These are phyloP conservation scores for Saccharomycopsis selenospora DNA, from an alignment of 805 yeast species.

Conservation along the genomic window DNA sequence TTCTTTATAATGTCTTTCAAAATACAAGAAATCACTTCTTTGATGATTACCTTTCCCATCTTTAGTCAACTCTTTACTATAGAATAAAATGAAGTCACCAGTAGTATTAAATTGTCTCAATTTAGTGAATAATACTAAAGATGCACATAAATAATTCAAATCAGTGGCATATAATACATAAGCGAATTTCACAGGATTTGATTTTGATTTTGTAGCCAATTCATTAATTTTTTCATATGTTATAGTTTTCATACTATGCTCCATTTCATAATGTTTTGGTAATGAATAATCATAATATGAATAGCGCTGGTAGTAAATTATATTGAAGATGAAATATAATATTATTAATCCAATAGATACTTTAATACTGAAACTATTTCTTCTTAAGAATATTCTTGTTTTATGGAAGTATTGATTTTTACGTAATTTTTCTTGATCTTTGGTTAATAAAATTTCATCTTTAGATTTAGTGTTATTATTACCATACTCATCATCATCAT, in stretches of 20 bases:
- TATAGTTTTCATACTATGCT: not conserved
- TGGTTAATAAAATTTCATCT: not conserved
- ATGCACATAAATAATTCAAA: constrained; percentile 42
- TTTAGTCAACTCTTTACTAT: constrained; percentile 15
- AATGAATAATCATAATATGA: not conserved
- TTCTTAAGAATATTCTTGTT: not conserved
- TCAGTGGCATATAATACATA: constrained; percentile 58
- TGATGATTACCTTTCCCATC: not conserved
- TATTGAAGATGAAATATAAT: not conserved
- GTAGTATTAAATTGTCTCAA: constrained; percentile 33
- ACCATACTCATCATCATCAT: constrained; percentile 12
- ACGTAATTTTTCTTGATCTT: not conserved
- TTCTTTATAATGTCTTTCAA: constrained; percentile 17
- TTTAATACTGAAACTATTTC: not conserved
- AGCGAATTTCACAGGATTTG: constrained; percentile 33
- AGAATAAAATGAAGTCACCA: constrained; percentile 42
- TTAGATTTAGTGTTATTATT: not conserved
- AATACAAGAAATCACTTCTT: constrained; percentile 22
- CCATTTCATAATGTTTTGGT: not conserved
- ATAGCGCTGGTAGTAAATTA: not conserved
- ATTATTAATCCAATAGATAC: not conserved
- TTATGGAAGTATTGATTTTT: not conserved
- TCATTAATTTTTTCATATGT: constrained; percentile 15
- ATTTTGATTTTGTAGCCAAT: constrained; percentile 31
- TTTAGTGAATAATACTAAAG: constrained; percentile 40